Base-by-base conservation (phyloP, 2,329 filamentous ascomycete genomes). In the Chaetomium globosum region DNA sequence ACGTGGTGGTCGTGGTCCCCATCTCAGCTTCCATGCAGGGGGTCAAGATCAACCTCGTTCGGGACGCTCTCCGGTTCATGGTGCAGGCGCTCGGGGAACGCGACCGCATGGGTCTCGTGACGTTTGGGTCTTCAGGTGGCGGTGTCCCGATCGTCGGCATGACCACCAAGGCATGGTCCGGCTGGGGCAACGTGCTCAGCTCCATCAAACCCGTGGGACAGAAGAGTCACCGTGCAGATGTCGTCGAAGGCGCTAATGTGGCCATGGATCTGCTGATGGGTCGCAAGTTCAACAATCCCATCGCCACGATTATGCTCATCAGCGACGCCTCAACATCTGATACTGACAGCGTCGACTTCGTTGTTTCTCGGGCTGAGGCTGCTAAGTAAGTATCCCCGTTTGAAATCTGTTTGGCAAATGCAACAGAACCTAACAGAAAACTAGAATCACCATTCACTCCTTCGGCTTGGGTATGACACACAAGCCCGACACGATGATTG, bases 181-280 rank as follows among this genome's bases (percentile, higher is more conserved):
- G 95, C 65, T 99, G 95, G 95, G 83, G 87, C 68, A 93, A 91
- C 74, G 87, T 97, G 13, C 81, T 99, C 55, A 85, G 88, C 48
- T 93, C 92, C 0, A 96, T 99, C 73, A 89, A 93, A 69, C 94
- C 95, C 0, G 92, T 97, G 10, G 94, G 93, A 43, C 94, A 97
- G 78, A 99, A 98, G 85, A 98, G 92, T 75, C 87, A 97, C 73
- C 90, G 95, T 13, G 94, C 94, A 1, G 95, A 99, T 79, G 93
- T 98, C 16, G 94, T 99, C 2, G 95, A 99, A 75, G 95, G 95
- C 31, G 95, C 94, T 39, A 99, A 98, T 73, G 92, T 97, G 59
- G 95, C 95, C 56, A 98, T 99, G 95, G 95, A 99, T 76, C 80
- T 99, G 63, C 84, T 99, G 65, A 99, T 99, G 95, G 93, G 97